Evolutionary conservation across 495 filamentous ascomycete genomes (phyloP).

Genomic region (Trichoderma gamsii): DNA sequence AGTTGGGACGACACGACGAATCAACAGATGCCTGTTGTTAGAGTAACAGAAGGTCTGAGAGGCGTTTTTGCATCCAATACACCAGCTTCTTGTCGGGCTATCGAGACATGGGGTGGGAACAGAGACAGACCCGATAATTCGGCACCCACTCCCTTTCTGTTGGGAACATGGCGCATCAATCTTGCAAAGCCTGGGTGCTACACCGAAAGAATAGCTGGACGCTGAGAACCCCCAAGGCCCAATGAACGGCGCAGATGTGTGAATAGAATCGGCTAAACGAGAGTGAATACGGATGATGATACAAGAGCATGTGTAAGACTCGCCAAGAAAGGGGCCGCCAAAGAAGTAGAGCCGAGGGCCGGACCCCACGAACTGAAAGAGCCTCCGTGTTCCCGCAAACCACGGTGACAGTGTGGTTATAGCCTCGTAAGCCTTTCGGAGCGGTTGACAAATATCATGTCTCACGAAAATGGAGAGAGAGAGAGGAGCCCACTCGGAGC

Average conservation of each 20-base stretch:
- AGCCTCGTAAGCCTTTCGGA: neutral
- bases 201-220: neutral
- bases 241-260: neutral
- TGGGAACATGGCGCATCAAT: neutral
- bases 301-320: neutral
- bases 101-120: neutral
- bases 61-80: neutral
- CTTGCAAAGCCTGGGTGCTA: neutral
- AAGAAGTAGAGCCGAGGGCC: neutral
- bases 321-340: neutral
- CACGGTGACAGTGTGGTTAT: neutral
- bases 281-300: neutral
- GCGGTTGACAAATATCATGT: neutral
- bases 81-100: neutral
- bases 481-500: neutral
- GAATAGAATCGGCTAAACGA: neutral
- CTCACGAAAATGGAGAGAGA: neutral
- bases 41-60: neutral
- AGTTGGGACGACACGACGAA: neutral
- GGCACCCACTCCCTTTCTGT: neutral
- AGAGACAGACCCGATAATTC: neutral
- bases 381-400: neutral
- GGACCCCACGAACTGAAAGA: neutral
- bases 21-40: neutral
- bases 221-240: neutral